phyloP scores from a whole-genome alignment of 257 asterid genomes.

The Apocynum venetum region DNA sequence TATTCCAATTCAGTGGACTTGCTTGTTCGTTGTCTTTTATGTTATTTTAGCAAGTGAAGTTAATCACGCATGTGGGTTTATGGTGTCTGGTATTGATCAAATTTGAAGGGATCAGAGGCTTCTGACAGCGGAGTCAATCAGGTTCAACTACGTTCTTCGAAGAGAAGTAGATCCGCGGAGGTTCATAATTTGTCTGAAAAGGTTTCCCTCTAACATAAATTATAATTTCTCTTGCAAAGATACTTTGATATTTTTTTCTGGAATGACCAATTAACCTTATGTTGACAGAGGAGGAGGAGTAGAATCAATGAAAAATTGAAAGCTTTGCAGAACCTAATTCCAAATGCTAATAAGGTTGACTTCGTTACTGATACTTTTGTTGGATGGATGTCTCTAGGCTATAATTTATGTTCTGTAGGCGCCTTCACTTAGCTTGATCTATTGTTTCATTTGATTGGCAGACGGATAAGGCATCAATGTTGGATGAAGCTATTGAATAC shows the following conservation, averaged over 20 bases:
- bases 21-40: neutral
- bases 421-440: neutral
- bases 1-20: neutral
- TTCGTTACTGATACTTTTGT: neutral
- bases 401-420: neutral
- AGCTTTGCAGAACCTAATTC: slow-evolving; percentile 87
- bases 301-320: slow-evolving; percentile 90
- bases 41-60: neutral
- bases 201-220: slow-evolving; percentile 37
- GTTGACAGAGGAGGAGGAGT: slow-evolving; percentile 88
- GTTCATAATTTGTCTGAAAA: slow-evolving; percentile 91
- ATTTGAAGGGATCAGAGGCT: slow-evolving; percentile 54
- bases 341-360: slow-evolving; percentile 78
- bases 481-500: slow-evolving; percentile 96
- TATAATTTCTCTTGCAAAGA: slow-evolving; percentile 8
- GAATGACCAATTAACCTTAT: slow-evolving; percentile 12
- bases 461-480: slow-evolving; percentile 98
- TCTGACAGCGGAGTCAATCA: slow-evolving; percentile 39
- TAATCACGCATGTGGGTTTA: neutral
- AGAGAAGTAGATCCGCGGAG: slow-evolving; percentile 95
- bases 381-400: neutral
- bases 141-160: slow-evolving; percentile 56
- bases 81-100: slow-evolving; percentile 13
- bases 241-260: slow-evolving; percentile 13
- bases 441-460: slow-evolving; percentile 29